Conservation (phyloP, 441 rosid genomes). For the Jatropha multifida region DNA sequence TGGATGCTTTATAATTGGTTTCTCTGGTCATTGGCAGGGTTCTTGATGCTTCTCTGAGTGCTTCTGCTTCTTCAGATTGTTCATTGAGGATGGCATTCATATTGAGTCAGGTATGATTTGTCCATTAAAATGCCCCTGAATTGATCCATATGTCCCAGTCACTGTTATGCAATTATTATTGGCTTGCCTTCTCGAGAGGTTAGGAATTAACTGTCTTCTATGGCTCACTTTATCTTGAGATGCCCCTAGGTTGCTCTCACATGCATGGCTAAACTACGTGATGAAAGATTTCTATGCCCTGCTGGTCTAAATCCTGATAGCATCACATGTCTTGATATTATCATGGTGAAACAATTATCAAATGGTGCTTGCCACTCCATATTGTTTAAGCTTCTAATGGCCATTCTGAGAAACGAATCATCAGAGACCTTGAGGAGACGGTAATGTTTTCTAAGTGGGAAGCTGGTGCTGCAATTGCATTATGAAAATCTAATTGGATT, state of each 20-base stretch:
- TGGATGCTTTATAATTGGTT: slow-evolving; percentile 31
- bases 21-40: slow-evolving; percentile 54
- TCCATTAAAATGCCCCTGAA: background rate
- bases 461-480: slow-evolving; percentile 15
- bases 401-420: slow-evolving; percentile 84
- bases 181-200: background rate
- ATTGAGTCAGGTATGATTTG: slow-evolving; percentile 61
- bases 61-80: slow-evolving; percentile 97
- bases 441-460: slow-evolving; percentile 38
- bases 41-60: slow-evolving; percentile 88
- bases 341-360: slow-evolving; percentile 81
- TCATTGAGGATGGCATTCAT: slow-evolving; percentile 90
- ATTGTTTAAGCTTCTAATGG: slow-evolving; percentile 85
- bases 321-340: slow-evolving; percentile 79
- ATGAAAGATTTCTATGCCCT: slow-evolving; percentile 77
- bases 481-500: slow-evolving; percentile 13
- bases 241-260: slow-evolving; percentile 84
- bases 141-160: too few relatives aligned
- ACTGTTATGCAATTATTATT: too few relatives aligned
- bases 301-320: slow-evolving; percentile 70
- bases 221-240: slow-evolving; percentile 19
- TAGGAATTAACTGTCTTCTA: slow-evolving; percentile 10
- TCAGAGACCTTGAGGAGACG: slow-evolving; percentile 99
- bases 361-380: slow-evolving; percentile 92
- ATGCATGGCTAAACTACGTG: slow-evolving; percentile 94